Evolutionary conservation across 2,329 filamentous ascomycete genomes (phyloP), one percentile per base, ranked within the genome.

Genomic region (Thielaviopsis ethacetica): DNA sequence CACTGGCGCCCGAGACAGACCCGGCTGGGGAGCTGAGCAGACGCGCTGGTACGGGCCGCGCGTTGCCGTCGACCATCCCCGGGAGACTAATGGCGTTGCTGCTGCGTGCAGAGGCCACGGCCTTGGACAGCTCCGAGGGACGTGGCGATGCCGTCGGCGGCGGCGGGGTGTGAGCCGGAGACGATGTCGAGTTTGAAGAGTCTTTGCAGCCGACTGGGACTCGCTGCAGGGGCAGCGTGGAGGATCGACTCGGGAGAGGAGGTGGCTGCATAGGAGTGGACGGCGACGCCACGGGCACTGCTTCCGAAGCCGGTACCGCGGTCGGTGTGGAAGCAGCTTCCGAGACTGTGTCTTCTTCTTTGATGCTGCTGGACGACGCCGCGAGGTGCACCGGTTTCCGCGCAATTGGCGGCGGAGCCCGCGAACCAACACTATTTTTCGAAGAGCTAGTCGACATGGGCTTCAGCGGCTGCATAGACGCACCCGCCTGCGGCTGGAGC

Each of bases 371-470:
- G 30, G 44, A 58, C 30, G 64, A 61, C 63, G 69, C 69, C 17
- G 70, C 64, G 4, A 82, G 72, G 63, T 82, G 78, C 2, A 77
- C 73, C 1, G 83, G 83, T 65, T 86, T 86, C 67, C 75, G 79
- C 22, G 82, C 83, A 55, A 86, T 73, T 0, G 77, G 78, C 5
- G 79, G 81, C n/a, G 77, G 70, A 10, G 26, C 66, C 64, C 34
- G 69, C 68, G 50, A 65, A 62, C 50, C 66, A 19, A n/a, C 21
- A 65, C 56, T 68, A 63, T 68, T 69, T 44, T 64, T 59, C 47
- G 68, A 68, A 1, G 74, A 72, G 2, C 69, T 66, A 19, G 67
- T 64, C 3, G 72, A 71, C 10, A 66, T 66, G 19, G 70, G 70
- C 19, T 69, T 70, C 26, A 66, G 54, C 38, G 61, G 50, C 62